Percentiles rank a stretch among this genome's conserved stretches.
phyloP scores from a whole-genome alignment of 257 asterid species.

The Salvia rosmarinus region DNA sequence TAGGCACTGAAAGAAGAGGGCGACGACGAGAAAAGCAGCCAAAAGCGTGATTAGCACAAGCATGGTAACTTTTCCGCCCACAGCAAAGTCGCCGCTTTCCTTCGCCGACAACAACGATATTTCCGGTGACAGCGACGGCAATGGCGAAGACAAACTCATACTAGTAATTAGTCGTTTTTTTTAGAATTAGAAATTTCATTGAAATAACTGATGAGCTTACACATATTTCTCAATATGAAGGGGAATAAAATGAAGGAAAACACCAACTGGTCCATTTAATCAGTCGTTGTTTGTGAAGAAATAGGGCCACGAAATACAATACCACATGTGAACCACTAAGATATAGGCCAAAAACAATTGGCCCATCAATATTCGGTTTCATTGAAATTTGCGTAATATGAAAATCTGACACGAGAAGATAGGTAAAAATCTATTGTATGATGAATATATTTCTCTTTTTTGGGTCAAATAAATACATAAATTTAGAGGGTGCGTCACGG shows the following conservation, averaged over 20 bases:
- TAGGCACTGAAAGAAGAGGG: slow-evolving; percentile 38
- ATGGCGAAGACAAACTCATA: not conserved
- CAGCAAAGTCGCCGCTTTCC: slow-evolving; percentile 35
- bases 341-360: not conserved
- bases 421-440: not conserved
- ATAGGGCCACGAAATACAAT: not conserved
- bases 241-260: no score
- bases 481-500: no score
- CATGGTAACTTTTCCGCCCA: slow-evolving; percentile 38
- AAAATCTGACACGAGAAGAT: no score
- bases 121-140: slow-evolving; percentile 42
- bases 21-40: slow-evolving; percentile 30
- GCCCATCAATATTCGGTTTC: not conserved
- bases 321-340: slow-evolving; percentile 22
- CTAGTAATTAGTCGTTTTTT: no score
- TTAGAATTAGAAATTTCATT: no score
- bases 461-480: no score
- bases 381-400: not conserved
- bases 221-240: no score
- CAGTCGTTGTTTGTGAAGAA: not conserved
- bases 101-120: slow-evolving; percentile 2
- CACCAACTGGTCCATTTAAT: no score
- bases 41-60: slow-evolving; percentile 37
- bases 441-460: no score
- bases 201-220: no score